Conservation (phyloP, 1,139 yeast species). For the Taphrina betulina region DNA sequence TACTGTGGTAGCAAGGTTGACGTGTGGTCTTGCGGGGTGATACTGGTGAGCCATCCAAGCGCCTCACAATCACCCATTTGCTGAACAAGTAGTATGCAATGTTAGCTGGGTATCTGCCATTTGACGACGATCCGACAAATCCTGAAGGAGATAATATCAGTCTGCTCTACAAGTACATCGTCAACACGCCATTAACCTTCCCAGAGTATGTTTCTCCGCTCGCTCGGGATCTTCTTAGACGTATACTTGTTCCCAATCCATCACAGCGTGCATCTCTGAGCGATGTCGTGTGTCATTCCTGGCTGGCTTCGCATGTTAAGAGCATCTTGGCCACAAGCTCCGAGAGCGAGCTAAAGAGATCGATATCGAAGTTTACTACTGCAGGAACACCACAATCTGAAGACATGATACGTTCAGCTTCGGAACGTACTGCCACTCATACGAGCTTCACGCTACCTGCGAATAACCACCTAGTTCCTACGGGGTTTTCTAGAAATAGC, state of each 20-base stretch:
- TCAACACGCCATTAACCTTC: slow-evolving; percentile 85
- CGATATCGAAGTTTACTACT: background rate
- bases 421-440: slow-evolving; percentile 13
- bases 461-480: slow-evolving; percentile 31
- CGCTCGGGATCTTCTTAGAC: slow-evolving; percentile 85
- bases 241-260: slow-evolving; percentile 86
- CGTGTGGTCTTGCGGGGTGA: slow-evolving; percentile 96
- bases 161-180: slow-evolving; percentile 83
- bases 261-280: slow-evolving; percentile 65
- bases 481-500: slow-evolving; percentile 34
- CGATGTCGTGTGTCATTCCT: slow-evolving; percentile 75
- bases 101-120: slow-evolving; percentile 95
- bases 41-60: slow-evolving; percentile 46
- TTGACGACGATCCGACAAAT: slow-evolving; percentile 94
- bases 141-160: slow-evolving; percentile 96
- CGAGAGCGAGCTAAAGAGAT: background rate
- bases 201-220: slow-evolving; percentile 91
- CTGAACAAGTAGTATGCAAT: slow-evolving; percentile 64
- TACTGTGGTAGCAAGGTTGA: slow-evolving; percentile 95
- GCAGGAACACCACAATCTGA: slow-evolving; percentile 4
- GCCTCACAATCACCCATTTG: background rate
- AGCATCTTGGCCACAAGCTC: no score
- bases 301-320: slow-evolving; percentile 79
- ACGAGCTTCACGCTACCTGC: slow-evolving; percentile 16
- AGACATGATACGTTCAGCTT: slow-evolving; percentile 15